phyloP scores from a whole-genome alignment of 306 rosid species.

The Vigna hirtella region DNA sequence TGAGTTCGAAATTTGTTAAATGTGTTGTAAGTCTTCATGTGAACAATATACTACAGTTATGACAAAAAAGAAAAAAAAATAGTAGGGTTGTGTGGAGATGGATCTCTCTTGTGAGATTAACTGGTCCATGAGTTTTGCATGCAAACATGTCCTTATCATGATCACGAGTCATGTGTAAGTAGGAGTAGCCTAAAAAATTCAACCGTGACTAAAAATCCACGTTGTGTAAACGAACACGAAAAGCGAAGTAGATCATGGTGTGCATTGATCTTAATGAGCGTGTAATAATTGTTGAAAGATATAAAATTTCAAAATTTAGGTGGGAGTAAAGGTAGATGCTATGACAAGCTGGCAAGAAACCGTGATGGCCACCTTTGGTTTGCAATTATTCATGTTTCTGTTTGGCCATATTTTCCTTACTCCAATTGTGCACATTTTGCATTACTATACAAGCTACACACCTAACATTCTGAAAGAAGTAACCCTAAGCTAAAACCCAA shows the following conservation, averaged over 20 bases:
- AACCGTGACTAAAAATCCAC: conserved; percentile 29
- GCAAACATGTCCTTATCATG: conserved; percentile 19
- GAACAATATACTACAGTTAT: background rate
- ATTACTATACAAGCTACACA: conserved; percentile 16
- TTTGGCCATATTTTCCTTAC: conserved; percentile 38
- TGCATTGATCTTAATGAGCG: conserved; percentile 32
- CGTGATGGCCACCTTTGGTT: conserved; percentile 29
- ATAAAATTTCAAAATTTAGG: conserved; percentile 44
- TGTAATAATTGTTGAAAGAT: conserved; percentile 34
- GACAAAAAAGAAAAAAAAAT: background rate
- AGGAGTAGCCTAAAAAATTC: conserved; percentile 13
- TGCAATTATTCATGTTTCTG: conserved; percentile 32
- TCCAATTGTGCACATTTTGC: conserved; percentile 31
- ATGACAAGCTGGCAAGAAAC: conserved; percentile 34
- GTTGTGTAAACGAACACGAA: background rate
- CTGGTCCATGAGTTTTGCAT: conserved; percentile 23
- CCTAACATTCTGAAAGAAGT: conserved; percentile 18
- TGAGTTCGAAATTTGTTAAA: background rate
- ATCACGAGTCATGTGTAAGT: conserved; percentile 29
- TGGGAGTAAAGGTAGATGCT: conserved; percentile 24
- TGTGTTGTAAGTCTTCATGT: background rate
- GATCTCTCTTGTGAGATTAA: background rate
- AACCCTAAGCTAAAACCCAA: conserved; percentile 5
- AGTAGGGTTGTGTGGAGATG: conserved; percentile 1
- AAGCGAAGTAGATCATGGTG: conserved; percentile 19